phyloP scores from a whole-genome alignment of 2,329 filamentous ascomycete genomes.

The Alternaria sp. region DNA sequence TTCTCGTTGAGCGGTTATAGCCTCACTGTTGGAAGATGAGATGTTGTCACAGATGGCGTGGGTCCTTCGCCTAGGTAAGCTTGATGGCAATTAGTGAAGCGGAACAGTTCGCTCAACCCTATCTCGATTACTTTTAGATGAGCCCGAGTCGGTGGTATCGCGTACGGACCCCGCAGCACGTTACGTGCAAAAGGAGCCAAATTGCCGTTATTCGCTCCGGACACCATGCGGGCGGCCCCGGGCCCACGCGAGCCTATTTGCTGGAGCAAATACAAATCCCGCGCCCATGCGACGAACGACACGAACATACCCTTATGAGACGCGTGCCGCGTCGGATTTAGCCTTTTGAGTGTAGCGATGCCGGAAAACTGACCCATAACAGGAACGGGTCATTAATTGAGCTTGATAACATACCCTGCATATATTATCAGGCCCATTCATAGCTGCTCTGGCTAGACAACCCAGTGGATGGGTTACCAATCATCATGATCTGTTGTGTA shows the following conservation, averaged over 20 bases:
- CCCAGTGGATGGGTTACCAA: not conserved
- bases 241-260: constrained; percentile 18
- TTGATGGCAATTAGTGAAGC: not conserved
- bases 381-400: not conserved
- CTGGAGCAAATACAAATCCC: constrained; percentile 6
- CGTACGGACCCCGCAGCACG: constrained; percentile 6
- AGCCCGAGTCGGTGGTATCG: not conserved
- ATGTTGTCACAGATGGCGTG: not conserved
- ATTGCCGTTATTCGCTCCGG: constrained; percentile 14
- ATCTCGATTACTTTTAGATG: not conserved
- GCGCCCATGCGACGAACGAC: not conserved
- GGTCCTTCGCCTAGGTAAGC: not conserved
- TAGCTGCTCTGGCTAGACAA: not conserved
- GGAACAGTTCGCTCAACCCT: not conserved
- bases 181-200: constrained; percentile 12
- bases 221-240: constrained; percentile 18
- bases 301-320: not conserved
- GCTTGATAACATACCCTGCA: not conserved
- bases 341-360: not conserved
- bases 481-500: not conserved
- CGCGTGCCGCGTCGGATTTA: not conserved
- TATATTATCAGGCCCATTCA: not conserved
- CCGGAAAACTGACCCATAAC: not conserved
- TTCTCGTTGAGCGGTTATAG: too few species aligned
- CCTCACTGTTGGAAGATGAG: not conserved